Evolutionary conservation across 2,329 filamentous ascomycete species (phyloP), one percentile per base, ranked within the genome.

Genomic region (Aspergillus sp.): DNA sequence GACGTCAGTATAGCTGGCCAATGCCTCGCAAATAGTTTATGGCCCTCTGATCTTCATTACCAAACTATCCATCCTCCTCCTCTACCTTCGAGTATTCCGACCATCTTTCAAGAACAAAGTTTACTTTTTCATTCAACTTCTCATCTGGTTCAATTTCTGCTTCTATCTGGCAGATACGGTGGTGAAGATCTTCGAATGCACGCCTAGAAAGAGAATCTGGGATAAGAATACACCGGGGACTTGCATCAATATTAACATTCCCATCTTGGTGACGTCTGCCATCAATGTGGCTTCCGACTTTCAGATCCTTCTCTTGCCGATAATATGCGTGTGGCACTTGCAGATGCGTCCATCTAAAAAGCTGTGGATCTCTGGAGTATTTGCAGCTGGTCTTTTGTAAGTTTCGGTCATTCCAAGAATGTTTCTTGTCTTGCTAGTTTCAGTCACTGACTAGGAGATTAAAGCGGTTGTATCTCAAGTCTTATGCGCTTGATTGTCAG

Each of bases 1-100:
- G 10, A 36, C 13, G 11, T 31, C 5, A n/a, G 33, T 36, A 9
- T 41, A 55, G 55, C 35, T 51, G 12, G 48, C 52, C 19, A 58
- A 59, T 27, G 45, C 45, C n/a, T 50, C 46, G 10, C 52, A 61
- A 35, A 54, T 63, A 10, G 33, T 56, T 27, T 63, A 62, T 36
- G 54, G 53, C 5, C 56, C 57, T 11, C 31, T 59, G 12, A 59
- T 63, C 7, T 60, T 55, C 39, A 37, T 60, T 40, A 57, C 58
- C 8, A 63, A 62, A 28, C 26, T 61, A 11, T 59, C 58, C 2
- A 55, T 63, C 13, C 47, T 63, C 5, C 52, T 61, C 5, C 48
- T 59, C 2, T 62, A 58, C 37, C 43, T 56, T 12, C 52, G 54
- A 1, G 45, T 60, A 8, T 62, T 63, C 40, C 49, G 51, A 5